Evolutionary conservation across 805 yeast genomes (phyloP), one percentile per base, ranked within the genome.

Genomic region (Torulaspora gathmanii): DNA sequence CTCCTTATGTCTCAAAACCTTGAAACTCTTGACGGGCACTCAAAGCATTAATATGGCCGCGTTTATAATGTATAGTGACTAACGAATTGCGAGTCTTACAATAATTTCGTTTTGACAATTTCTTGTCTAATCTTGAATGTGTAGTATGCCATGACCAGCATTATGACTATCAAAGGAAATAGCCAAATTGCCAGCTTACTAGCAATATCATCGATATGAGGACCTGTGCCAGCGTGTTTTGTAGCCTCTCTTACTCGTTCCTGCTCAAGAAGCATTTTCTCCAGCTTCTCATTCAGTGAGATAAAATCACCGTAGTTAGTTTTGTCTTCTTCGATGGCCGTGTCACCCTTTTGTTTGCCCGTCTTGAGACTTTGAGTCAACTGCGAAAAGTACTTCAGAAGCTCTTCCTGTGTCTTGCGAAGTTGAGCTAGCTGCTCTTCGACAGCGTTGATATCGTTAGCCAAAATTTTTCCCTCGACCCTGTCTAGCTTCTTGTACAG

Each of bases 1-100:
- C 81, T 8, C 72, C 77, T 1, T 77, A 73, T 52, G 51, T 47
- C 15, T 41, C 41, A 10, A 29, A 34, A 43, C 47, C 42, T 12
- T 36, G 41, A 37, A 42, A 40, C 11, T 13, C 9, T 16, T 26
- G 17, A 27, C n/a, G 19, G 41, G 11, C 20, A 17, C 12, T 1
- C 19, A 10, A n/a, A 19, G 9, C 16, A n/a, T 9, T 11, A 12
- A n/a, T 20, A n/a, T 12, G 23, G 20, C 11, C 17, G 12, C 16
- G 15, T 35, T 28, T 17, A n/a, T 22, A 23, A 35, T n/a, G n/a
- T n/a, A n/a, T n/a, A n/a, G n/a, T n/a, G n/a, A n/a, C n/a, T n/a
- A n/a, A n/a, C n/a, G 25, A 35, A 22, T 10, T 35, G 25, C 23
- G 38, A 19, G 29, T 30, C 30, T 53, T 51, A 65, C 36, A 65